Evolutionary conservation across 352 stramenopile genomes (phyloP).

Genomic region (Phytophthora sp.): DNA sequence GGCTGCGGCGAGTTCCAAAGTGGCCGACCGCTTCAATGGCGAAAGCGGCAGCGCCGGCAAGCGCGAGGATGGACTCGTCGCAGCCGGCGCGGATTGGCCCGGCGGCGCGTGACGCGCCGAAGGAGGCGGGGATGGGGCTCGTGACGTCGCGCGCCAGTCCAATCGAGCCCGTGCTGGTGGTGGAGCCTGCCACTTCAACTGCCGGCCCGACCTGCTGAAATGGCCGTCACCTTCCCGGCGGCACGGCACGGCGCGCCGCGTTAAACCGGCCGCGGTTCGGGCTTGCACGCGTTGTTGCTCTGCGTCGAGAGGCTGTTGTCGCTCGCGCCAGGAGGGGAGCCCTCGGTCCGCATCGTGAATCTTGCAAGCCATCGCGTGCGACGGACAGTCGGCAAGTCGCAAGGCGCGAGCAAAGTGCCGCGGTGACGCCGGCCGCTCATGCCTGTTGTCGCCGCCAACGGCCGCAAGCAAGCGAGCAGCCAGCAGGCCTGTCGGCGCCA

Average conservation of each 20-base stretch:
- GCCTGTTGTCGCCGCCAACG: neutral
- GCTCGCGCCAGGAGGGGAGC: too few species aligned
- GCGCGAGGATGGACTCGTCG: neutral
- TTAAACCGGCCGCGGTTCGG: neutral
- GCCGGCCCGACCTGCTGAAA: neutral
- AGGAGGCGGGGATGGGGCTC: conserved; percentile 22
- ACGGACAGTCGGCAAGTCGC: too few species aligned
- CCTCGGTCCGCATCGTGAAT: too few species aligned
- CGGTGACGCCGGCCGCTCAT: neutral
- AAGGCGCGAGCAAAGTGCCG: too few species aligned
- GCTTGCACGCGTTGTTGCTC: too few species aligned
- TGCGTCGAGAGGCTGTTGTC: too few species aligned
- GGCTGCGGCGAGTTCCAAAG: neutral
- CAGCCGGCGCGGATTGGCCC: conserved; percentile 3
- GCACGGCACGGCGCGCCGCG: too few species aligned
- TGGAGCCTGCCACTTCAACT: conserved; percentile 20
- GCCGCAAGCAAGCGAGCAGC: neutral
- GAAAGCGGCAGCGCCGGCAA: neutral
- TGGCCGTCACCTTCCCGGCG: too few species aligned
- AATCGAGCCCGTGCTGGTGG: conserved; percentile 20
- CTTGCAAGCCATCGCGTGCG: too few species aligned
- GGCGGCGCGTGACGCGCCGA: conserved; percentile 16
- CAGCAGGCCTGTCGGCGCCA: too few species aligned
- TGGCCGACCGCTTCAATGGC: conserved; percentile 21
- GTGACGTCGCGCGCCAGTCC: conserved; percentile 7